Base-by-base conservation (phyloP, 257 asterid species). In the Knoxia roxburghii region DNA sequence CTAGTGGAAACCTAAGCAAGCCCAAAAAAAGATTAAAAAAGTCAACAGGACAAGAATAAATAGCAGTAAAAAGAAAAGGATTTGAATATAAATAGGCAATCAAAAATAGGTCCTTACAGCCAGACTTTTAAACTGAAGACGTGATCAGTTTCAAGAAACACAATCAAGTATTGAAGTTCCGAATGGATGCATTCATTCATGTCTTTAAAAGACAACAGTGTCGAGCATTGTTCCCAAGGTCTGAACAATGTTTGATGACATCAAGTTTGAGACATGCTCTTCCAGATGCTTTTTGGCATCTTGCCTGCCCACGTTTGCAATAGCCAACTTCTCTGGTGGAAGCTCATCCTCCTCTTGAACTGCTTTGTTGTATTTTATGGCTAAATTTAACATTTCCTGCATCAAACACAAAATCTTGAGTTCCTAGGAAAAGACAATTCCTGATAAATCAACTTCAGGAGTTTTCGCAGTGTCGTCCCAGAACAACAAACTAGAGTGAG, bases 281-380 rank as follows among this genome's bases (percentile, higher is more conserved):
- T 88, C 96, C 2, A 88, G 91, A 81, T 89, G 98, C 85, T 94
- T 94, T 90, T 94, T 90, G 0, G 98, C 99, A 57, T 90, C 99
- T 78, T 88, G 99, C 75, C 93, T 90, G 67, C 98, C 99, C 73
- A 90, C 97, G 20, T 90, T 90, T 24, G 95, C 99, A 41, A 90
- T 88, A 14, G 91, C 98, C 23, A 94, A 82, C 79, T 90, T 90
- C 65, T 94, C 99, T 3, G 96, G 99, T 7, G 96, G 69, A 80
- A 94, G 74, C 82, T 94, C 96, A 51, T 90, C 99, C 77, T 94
- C 99, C 52, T 94, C 97, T 76, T 88, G 96, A 51, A 90, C 99
- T n/a, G 96, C 97, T 78, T 90, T 94, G 32, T 94, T 94, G 52
- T 94, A 94, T 74, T 90, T 94, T 70, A 75, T 69, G 10, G 91